Evolutionary conservation across 2,329 filamentous ascomycete genomes (phyloP), one percentile per base, ranked within the genome.

Genomic region (Fusarium albosuccineum): DNA sequence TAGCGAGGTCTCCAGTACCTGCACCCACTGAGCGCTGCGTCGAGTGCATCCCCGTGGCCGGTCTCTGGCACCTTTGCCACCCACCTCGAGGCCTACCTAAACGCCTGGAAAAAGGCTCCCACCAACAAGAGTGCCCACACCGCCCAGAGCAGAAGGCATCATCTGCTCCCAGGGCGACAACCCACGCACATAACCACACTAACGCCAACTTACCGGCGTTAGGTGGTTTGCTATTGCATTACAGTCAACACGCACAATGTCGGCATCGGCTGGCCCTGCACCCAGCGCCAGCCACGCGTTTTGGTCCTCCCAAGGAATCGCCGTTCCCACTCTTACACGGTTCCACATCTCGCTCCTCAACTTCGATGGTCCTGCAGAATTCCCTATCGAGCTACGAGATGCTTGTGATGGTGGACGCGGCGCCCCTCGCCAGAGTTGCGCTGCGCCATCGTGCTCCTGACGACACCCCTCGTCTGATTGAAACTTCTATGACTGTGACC

Each of bases 391-490:
- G 62, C 57, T 58, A 50, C 39, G 30, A 48, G 48, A 46, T 50
- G 48, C 48, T 50, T 68, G 40, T 41, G 44, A 67, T 62, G 41
- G 51, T 40, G n/a, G 50, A 53, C 34, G 45, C 37, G 46, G 40
- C 42, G 36, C 49, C 57, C 34, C 49, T 60, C 41, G 53, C 50
- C 58, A 64, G 42, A 51, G 60, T 62, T 57, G 22, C 33, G 40
- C 68, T 73, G 70, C 64, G 70, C 70, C 61, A 70, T 68, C 26
- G 36, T 65, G 66, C 56, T 60, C 57, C 64, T 64, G 60, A 59
- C 50, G 59, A 67, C 60, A 60, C 61, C 60, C 58, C 66, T 70
- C 63, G 64, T 49, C 60, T 70, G 60, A 62, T 71, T 70, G 54
- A 64, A 68, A 64, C 52, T 44, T 67, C 64, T 36, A 53, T 26